Evolutionary conservation across 78 protist species (phyloP).

Genomic region (Dictyostelium purpureum): DNA sequence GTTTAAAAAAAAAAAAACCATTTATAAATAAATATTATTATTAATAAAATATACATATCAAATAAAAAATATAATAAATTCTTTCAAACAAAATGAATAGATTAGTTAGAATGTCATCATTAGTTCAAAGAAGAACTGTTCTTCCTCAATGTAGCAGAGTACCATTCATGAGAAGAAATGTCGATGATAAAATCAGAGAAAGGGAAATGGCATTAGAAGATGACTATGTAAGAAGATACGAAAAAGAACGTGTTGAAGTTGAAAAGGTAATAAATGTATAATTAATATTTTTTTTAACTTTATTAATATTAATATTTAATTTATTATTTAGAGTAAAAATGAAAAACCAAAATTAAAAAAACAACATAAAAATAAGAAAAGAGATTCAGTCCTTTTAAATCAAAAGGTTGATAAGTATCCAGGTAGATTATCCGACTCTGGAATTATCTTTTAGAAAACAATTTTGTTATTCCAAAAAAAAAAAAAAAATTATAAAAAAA

Average conservation of each 20-base stretch:
- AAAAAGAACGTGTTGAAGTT: background rate
- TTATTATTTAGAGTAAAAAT: background rate
- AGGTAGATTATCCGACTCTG: constrained; percentile 18
- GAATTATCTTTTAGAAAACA: constrained; percentile 1
- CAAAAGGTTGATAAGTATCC: background rate
- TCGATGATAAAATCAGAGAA: constrained; percentile 5
- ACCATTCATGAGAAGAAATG: too few species aligned
- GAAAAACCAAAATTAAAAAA: background rate
- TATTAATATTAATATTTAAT: background rate
- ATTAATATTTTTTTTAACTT: too few species aligned
- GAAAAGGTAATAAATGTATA: background rate
- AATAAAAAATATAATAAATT: too few species aligned
- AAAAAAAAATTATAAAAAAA: background rate
- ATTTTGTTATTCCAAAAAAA: background rate
- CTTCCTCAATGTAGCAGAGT: too few species aligned
- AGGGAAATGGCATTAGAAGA: constrained; percentile 18
- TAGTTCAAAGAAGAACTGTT: too few species aligned
- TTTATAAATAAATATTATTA: too few species aligned
- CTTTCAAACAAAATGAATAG: too few species aligned
- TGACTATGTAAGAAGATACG: background rate
- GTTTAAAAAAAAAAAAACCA: too few species aligned
- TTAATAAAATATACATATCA: too few species aligned
- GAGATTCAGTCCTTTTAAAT: background rate
- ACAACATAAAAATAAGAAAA: background rate
- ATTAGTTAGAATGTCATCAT: too few species aligned